phyloP scores from a whole-genome alignment of 345 rosid genomes.

The Iberis pinnata region DNA sequence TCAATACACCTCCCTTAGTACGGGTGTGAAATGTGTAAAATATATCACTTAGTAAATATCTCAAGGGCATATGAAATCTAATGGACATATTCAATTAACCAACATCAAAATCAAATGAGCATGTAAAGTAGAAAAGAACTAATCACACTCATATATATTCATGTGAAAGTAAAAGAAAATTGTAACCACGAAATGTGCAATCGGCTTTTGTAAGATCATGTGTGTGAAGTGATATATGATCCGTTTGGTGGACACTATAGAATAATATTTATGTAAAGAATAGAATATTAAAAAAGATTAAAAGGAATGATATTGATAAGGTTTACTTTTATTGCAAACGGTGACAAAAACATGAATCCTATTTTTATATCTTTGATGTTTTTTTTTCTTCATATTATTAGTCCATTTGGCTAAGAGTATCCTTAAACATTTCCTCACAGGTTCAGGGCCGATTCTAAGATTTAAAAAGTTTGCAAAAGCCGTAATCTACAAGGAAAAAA shows the following conservation, averaged over 20 bases:
- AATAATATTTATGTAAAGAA: not conserved
- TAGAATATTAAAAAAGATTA: not conserved
- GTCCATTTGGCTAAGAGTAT: slow-evolving; percentile 12
- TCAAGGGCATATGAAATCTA: too few species aligned
- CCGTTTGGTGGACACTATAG: not conserved
- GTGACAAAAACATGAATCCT: slow-evolving; percentile 16
- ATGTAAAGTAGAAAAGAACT: not conserved
- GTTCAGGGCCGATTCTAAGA: too few species aligned
- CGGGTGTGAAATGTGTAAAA: too few species aligned
- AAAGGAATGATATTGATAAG: slow-evolving; percentile 8
- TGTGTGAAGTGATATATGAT: slow-evolving; percentile 8
- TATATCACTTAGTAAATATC: too few species aligned
- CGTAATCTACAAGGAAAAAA: too few species aligned
- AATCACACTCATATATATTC: not conserved
- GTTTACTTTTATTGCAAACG: slow-evolving; percentile 2
- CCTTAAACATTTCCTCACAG: not conserved
- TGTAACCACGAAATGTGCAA: not conserved
- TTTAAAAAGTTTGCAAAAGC: too few species aligned
- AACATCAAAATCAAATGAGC: slow-evolving; percentile 13
- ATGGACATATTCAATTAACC: too few species aligned
- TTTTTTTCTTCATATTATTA: slow-evolving; percentile 17
- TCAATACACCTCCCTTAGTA: too few species aligned
- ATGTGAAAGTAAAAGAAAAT: not conserved
- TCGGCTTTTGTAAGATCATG: not conserved
- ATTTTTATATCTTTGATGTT: slow-evolving; percentile 6